phyloP scores from a whole-genome alignment of 78 protist genomes.

The Dictyostelium firmibasis region DNA sequence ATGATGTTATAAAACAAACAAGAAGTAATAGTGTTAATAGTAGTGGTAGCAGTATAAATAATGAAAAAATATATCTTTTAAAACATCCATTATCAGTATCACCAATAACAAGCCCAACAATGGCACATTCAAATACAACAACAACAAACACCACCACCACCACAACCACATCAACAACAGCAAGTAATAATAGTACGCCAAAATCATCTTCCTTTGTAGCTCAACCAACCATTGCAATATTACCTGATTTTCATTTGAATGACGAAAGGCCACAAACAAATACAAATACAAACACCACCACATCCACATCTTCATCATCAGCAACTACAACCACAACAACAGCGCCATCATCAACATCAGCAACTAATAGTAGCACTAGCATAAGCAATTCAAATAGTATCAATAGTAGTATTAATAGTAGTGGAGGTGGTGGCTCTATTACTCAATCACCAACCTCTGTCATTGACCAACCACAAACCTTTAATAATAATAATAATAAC shows the following conservation, averaged over 20 bases:
- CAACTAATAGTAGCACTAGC: background rate
- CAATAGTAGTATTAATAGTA: background rate
- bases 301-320: too few species aligned
- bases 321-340: background rate
- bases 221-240: slow-evolving; percentile 40
- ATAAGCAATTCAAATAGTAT: background rate
- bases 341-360: background rate
- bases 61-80: background rate
- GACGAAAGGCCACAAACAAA: background rate
- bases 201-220: slow-evolving; percentile 1
- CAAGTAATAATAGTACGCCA: background rate
- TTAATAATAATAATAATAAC: background rate
- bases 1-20: background rate
- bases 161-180: background rate
- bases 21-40: slow-evolving; percentile 1
- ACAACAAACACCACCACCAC: background rate
- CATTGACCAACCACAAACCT: background rate
- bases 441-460: background rate
- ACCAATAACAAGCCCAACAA: background rate
- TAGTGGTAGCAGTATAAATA: background rate
- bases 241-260: slow-evolving; percentile 15
- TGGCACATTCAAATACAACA: background rate
- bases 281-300: background rate
- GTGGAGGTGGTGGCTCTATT: background rate
- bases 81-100: background rate